Evolutionary conservation across 2,329 filamentous ascomycete species (phyloP), one percentile per base, ranked within the genome.

Genomic region (Xylaria sp.): DNA sequence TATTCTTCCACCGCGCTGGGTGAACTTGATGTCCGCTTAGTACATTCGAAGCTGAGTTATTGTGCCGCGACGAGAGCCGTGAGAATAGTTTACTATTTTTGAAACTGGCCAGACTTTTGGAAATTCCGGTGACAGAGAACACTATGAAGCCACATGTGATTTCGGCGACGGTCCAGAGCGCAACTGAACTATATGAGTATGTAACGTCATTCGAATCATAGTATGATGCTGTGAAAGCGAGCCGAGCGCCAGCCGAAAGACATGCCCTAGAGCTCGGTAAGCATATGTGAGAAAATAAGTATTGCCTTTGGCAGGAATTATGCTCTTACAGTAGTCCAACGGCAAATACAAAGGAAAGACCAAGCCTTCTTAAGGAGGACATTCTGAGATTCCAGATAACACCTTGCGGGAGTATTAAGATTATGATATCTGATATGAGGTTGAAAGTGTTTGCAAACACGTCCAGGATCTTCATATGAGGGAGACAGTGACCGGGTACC

Each of bases 81-180:
- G 39, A n/a, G 6, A 58, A 44, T 46, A 18, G 46, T 8, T 28
- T 58, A 13, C 37, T 46, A 48, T 10, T 63, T 15, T 23, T 59
- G 5, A 39, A 72, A 69, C 39, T 66, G 63, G 31, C 50, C 28
- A 20, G 56, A 37, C 25, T 23, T 20, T 69, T 20, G 2, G 60
- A 34, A 25, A 65, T 20, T 6, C 56, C 48, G 3, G 39, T 44
- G 37, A 58, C 25, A 48, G 12, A 48, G 3, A 62, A 62, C 25
- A 50, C 58, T 18, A 52, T 51, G 15, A 62, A 62, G 10, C 58
- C 44, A 37, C 58, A 51, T 15, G 31, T 50, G 48, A 64, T 18
- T 46, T 65, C 39, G 4, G 55, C 37, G 15, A 58, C 55, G 9
- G 55, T 46, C 55, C 55, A 58, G 37, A 58, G 55, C 20, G 20